Conservation (phyloP, 2,329 filamentous ascomycete species). For the Tolypocladium capitatum region DNA sequence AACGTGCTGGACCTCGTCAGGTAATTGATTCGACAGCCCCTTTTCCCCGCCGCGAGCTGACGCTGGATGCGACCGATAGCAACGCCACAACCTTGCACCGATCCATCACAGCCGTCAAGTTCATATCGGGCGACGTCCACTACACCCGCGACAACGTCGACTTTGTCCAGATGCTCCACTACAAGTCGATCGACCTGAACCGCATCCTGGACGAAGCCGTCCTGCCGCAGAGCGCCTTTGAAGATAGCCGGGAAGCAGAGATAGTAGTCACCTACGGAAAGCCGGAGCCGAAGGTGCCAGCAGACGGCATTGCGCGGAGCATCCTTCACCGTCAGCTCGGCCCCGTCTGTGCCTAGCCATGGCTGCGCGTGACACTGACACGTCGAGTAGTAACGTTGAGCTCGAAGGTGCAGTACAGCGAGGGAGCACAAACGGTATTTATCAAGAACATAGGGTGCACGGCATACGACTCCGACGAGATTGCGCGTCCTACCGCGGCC, state of each 20-base stretch:
- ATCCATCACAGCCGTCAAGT: background rate
- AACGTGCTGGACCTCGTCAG: background rate
- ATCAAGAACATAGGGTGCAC: background rate
- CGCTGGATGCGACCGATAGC: background rate
- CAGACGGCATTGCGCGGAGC: background rate
- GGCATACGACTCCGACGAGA: background rate
- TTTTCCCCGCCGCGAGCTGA: background rate
- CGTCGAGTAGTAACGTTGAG: background rate
- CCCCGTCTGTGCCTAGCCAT: background rate
- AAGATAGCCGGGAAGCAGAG: background rate
- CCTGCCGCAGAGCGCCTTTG: background rate
- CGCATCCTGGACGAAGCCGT: background rate
- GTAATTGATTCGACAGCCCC: background rate
- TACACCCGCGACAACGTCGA: conserved; percentile 1
- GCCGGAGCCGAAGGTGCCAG: background rate
- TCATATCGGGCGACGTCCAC: background rate
- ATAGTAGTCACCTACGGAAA: background rate
- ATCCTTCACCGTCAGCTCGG: background rate
- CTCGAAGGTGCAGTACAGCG: background rate
- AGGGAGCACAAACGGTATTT: background rate
- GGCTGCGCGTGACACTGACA: background rate
- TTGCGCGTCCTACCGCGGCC: background rate
- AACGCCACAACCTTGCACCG: background rate
- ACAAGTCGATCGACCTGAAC: conserved; percentile 1
- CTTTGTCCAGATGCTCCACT: conserved; percentile 1